Conservation (phyloP, 148 eudicot species). For the Chenopodium formosanum region DNA sequence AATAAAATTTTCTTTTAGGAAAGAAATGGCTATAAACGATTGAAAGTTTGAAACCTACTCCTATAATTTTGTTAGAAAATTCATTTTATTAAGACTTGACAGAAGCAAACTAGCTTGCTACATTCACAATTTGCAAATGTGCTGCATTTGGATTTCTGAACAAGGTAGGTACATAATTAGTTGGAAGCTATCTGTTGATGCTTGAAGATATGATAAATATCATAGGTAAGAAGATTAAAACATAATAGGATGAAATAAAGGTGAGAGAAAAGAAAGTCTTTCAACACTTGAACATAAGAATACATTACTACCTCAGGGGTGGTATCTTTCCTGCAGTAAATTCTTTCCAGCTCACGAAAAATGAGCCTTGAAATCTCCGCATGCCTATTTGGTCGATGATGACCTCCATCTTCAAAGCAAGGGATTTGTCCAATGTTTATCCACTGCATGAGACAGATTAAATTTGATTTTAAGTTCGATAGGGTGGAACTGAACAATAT, state of each 20-base stretch:
- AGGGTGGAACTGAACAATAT: neutral
- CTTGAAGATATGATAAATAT: neutral
- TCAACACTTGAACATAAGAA: conserved; percentile 1
- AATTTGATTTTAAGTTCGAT: neutral
- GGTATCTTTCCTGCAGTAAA: conserved; percentile 59
- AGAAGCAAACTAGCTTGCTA: neutral
- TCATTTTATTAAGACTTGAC: neutral
- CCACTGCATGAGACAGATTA: conserved; percentile 58
- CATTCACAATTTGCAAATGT: neutral
- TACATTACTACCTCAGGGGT: conserved; percentile 60
- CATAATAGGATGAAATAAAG: neutral
- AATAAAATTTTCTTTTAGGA: neutral
- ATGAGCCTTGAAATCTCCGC: conserved; percentile 94
- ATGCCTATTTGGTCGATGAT: conserved; percentile 90
- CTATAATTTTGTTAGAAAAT: neutral
- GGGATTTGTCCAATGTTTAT: conserved; percentile 95
- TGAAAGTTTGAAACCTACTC: neutral
- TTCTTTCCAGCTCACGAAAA: conserved; percentile 83
- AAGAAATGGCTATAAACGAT: neutral
- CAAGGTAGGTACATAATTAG: neutral
- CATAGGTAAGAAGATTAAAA: neutral
- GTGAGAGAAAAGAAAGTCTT: neutral
- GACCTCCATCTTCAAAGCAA: conserved; percentile 97
- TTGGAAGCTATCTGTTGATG: neutral
- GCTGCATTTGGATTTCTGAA: no score